These are phyloP conservation scores for Chloromonas sp. DNA, from an alignment of 163 green algal species.

Conservation along the genomic window DNA sequence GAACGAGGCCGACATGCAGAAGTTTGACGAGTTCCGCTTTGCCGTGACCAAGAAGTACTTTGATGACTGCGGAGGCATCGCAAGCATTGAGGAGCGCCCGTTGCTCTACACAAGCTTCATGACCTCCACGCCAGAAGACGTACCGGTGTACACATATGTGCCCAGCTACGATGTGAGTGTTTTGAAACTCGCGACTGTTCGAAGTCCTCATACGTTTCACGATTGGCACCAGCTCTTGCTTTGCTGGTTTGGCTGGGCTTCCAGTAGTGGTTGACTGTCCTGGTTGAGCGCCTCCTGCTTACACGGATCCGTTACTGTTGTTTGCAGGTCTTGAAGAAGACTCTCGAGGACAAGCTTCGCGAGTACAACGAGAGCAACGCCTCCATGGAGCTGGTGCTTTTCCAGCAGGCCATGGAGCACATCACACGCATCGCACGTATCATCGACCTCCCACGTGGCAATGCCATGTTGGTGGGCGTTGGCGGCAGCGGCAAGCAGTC, in stretches of 20 bases:
- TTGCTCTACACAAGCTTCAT: slow-evolving; percentile 70
- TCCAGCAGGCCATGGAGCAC: slow-evolving; percentile 81
- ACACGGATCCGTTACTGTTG: neutral
- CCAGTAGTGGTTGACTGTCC: too few relatives aligned
- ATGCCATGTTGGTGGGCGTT: slow-evolving; percentile 88
- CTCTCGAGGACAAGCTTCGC: slow-evolving; percentile 69
- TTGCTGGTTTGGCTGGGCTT: too few relatives aligned
- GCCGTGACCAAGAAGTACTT: slow-evolving; percentile 75
- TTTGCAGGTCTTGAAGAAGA: slow-evolving; percentile 46
- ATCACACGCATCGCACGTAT: slow-evolving; percentile 78
- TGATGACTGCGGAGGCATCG: slow-evolving; percentile 46
- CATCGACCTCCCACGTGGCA: slow-evolving; percentile 75
- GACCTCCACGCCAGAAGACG: slow-evolving; percentile 24
- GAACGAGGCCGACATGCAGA: slow-evolving; percentile 67
- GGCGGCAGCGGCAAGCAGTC: slow-evolving; percentile 86
- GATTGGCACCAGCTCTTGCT: too few relatives aligned
- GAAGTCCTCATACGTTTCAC: too few relatives aligned
- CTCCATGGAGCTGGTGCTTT: slow-evolving; percentile 77
- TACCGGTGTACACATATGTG: slow-evolving; percentile 36
- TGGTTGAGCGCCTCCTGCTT: too few relatives aligned
- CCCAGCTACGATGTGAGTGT: slow-evolving; percentile 40
- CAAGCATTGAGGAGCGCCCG: slow-evolving; percentile 55
- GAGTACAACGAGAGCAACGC: slow-evolving; percentile 90
- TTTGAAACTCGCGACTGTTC: neutral
- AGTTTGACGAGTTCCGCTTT: slow-evolving; percentile 66